phyloP scores from a whole-genome alignment of 1,284 basidiomycete genomes.

The Pseudozyma flocculosa region DNA sequence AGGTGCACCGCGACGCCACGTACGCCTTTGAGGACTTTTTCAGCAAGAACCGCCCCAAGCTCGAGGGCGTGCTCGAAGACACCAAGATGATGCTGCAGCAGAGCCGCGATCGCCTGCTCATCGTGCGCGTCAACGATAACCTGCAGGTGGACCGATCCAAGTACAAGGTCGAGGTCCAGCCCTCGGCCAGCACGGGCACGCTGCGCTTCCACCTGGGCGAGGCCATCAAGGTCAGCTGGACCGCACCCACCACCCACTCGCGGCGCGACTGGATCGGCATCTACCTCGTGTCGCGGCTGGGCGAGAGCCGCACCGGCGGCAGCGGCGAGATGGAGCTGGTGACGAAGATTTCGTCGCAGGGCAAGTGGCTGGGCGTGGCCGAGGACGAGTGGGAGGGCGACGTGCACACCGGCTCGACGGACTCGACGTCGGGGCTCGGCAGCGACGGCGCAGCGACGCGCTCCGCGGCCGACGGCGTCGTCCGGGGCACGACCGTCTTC shows the following conservation, averaged over 20 bases:
- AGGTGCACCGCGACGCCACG: slow-evolving; percentile 88
- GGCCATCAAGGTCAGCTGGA: slow-evolving; percentile 82
- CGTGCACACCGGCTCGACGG: slow-evolving; percentile 55
- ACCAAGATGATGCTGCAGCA: slow-evolving; percentile 89
- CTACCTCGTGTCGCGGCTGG: slow-evolving; percentile 61
- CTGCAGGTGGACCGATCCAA: slow-evolving; percentile 34
- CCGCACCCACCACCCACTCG: slow-evolving; percentile 81
- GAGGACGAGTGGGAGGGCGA: slow-evolving; percentile 92
- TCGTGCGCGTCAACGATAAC: slow-evolving; percentile 43
- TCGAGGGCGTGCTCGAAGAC: slow-evolving; percentile 69
- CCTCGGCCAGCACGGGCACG: not conserved
- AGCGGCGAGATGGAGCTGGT: slow-evolving; percentile 30
- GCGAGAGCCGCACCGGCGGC: slow-evolving; percentile 9
- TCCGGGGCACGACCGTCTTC: slow-evolving; percentile 26
- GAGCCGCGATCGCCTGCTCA: slow-evolving; percentile 69
- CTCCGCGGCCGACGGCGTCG: not conserved
- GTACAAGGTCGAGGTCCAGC: slow-evolving; percentile 21
- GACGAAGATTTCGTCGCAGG: slow-evolving; percentile 81
- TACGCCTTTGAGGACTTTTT: slow-evolving; percentile 89
- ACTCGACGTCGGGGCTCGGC: slow-evolving; percentile 12
- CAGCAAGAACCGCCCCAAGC: slow-evolving; percentile 62
- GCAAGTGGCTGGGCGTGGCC: slow-evolving; percentile 89
- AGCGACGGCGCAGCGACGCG: not conserved
- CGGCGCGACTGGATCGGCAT: slow-evolving; percentile 97
- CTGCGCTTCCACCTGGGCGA: slow-evolving; percentile 82